Evolutionary conservation across 179 eudicot species (phyloP).

Genomic region (Beta macrorhiza): DNA sequence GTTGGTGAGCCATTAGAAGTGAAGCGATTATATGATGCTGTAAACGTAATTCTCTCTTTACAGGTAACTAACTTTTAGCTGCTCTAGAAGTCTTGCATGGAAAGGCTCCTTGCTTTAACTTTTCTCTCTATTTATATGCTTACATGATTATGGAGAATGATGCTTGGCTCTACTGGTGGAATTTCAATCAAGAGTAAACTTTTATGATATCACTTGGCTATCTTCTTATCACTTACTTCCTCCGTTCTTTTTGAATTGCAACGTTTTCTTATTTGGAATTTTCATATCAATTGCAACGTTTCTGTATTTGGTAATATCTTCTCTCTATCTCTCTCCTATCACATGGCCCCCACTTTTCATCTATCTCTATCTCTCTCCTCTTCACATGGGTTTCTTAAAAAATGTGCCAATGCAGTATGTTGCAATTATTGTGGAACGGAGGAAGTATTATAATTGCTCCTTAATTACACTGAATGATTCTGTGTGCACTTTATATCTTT

Average conservation of each 20-base stretch:
- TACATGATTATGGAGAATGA: conserved; percentile 3
- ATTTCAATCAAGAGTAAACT: neutral
- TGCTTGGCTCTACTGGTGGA: neutral
- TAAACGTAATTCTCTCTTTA: conserved; percentile 79
- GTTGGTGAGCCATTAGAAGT: conserved; percentile 83
- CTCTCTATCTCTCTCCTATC: no score
- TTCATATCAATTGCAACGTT: no score
- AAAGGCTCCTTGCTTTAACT: neutral
- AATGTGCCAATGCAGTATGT: no score
- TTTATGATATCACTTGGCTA: neutral
- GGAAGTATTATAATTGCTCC: no score
- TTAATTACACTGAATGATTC: neutral
- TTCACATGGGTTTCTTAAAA: no score
- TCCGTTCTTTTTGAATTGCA: no score
- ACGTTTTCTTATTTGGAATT: no score
- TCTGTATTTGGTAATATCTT: no score
- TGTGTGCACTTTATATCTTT: neutral
- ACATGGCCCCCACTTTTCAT: no score
- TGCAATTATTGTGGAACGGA: no score
- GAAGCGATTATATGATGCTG: conserved; percentile 65
- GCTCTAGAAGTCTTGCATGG: neutral
- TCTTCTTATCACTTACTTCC: neutral
- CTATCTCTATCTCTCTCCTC: no score
- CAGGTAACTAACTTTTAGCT: conserved; percentile 55
- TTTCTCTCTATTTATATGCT: neutral